These are phyloP conservation scores for Blastobotrys attinorum DNA, from an alignment of 805 yeast species.

Conservation along the genomic window DNA sequence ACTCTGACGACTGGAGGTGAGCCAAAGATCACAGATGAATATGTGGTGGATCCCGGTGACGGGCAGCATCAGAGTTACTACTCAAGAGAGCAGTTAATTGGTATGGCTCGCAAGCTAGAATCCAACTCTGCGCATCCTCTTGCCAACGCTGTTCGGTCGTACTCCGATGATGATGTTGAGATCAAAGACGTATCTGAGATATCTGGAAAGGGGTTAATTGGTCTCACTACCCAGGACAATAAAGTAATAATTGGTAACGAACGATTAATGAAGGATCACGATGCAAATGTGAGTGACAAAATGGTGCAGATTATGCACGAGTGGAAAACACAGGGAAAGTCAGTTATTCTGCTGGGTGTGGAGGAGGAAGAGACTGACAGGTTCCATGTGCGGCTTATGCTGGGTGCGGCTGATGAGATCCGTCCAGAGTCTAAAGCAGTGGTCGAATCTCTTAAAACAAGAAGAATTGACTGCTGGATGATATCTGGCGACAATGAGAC, in stretches of 20 bases:
- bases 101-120: constrained; percentile 53
- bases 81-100: constrained; percentile 28
- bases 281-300: constrained; percentile 31
- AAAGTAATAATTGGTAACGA: constrained; percentile 49
- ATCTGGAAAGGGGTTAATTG: constrained; percentile 55
- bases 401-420: constrained; percentile 51
- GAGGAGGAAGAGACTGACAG: constrained; percentile 14
- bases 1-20: constrained; percentile 62
- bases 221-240: constrained; percentile 25
- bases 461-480: constrained; percentile 58
- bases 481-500: constrained; percentile 64
- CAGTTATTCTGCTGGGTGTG: constrained; percentile 50
- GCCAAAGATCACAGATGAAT: constrained; percentile 44
- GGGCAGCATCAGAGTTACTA: background rate
- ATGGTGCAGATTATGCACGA: constrained; percentile 31
- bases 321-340: constrained; percentile 61
- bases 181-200: constrained; percentile 40
- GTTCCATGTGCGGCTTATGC: constrained; percentile 36
- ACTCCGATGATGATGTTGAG: constrained; percentile 12
- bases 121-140: constrained; percentile 61
- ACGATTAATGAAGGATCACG: constrained; percentile 42
- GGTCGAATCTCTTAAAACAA: constrained; percentile 33
- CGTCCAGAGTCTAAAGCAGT: constrained; percentile 49
- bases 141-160: constrained; percentile 47
- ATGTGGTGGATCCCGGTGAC: constrained; percentile 12